phyloP scores from a whole-genome alignment of 2,329 filamentous ascomycete species.

The Ophiocordyceps camponoti-floridani region DNA sequence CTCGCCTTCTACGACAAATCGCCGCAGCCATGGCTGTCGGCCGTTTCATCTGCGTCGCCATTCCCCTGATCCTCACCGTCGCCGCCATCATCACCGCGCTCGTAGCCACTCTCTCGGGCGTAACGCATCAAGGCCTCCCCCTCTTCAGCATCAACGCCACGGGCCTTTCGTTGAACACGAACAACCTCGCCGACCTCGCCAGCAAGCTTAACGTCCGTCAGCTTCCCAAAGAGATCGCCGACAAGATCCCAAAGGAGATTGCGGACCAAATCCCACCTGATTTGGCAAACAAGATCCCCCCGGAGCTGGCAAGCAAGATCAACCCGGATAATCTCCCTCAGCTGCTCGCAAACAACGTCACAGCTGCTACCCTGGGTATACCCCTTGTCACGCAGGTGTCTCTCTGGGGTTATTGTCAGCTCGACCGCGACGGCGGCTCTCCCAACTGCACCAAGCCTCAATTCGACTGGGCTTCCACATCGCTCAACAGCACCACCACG shows the following conservation, averaged over 20 bases:
- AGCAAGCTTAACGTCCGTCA: neutral
- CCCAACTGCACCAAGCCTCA: slow-evolving; percentile 52
- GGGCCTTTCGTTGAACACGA: slow-evolving; percentile 27
- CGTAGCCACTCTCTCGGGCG: slow-evolving; percentile 35
- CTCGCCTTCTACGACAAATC: too few species aligned
- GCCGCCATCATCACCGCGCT: slow-evolving; percentile 55
- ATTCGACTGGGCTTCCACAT: slow-evolving; percentile 61
- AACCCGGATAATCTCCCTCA: neutral
- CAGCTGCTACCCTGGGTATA: slow-evolving; percentile 40
- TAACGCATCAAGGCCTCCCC: slow-evolving; percentile 36
- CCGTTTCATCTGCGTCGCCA: slow-evolving; percentile 69
- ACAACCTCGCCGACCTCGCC: slow-evolving; percentile 19
- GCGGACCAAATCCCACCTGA: neutral
- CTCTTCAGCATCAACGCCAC: slow-evolving; percentile 43
- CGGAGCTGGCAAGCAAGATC: neutral
- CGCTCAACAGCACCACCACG: slow-evolving; percentile 46
- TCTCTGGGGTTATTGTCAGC: slow-evolving; percentile 76
- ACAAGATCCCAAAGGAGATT: neutral
- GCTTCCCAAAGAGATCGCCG: neutral
- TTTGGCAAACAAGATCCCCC: slow-evolving; percentile 14
- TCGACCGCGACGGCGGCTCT: slow-evolving; percentile 29
- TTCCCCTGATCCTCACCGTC: slow-evolving; percentile 69
- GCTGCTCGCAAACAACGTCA: slow-evolving; percentile 25
- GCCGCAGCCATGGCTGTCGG: slow-evolving; percentile 40
- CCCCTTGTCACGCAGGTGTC: slow-evolving; percentile 64